phyloP scores from a whole-genome alignment of 1,284 basidiomycete species.

The Agaricales sp. region DNA sequence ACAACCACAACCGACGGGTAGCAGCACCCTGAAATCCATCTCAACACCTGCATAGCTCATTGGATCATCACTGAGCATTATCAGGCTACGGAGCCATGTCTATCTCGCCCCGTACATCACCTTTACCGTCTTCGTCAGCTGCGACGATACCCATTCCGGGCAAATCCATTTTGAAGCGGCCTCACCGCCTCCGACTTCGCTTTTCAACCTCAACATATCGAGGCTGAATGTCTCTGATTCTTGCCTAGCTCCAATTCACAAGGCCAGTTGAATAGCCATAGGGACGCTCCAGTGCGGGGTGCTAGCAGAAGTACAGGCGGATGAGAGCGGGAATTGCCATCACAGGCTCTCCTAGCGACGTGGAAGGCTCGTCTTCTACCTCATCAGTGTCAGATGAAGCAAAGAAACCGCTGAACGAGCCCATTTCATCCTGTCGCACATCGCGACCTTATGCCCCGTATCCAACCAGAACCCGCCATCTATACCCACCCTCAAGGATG shows the following conservation, averaged over 20 bases:
- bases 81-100: no score
- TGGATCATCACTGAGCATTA: no score
- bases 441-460: constrained; percentile 81
- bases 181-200: constrained; percentile 56
- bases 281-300: constrained; percentile 44
- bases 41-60: no score
- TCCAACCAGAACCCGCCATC: constrained; percentile 72
- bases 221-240: background rate
- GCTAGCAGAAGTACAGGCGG: constrained; percentile 7
- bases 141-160: constrained; percentile 67
- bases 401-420: constrained; percentile 64
- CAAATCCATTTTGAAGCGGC: constrained; percentile 72
- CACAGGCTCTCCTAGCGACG: background rate
- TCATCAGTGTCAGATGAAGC: constrained; percentile 13
- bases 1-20: no score
- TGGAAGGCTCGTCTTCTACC: background rate
- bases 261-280: no score
- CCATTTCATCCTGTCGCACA: constrained; percentile 76
- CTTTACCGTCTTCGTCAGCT: constrained; percentile 64
- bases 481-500: constrained; percentile 62
- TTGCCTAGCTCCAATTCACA: background rate
- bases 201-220: constrained; percentile 55
- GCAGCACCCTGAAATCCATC: no score
- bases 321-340: constrained; percentile 2
- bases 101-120: constrained; percentile 11